Base-by-base conservation (phyloP, 2,329 filamentous ascomycete species). In the Aspergillus uvarum region DNA sequence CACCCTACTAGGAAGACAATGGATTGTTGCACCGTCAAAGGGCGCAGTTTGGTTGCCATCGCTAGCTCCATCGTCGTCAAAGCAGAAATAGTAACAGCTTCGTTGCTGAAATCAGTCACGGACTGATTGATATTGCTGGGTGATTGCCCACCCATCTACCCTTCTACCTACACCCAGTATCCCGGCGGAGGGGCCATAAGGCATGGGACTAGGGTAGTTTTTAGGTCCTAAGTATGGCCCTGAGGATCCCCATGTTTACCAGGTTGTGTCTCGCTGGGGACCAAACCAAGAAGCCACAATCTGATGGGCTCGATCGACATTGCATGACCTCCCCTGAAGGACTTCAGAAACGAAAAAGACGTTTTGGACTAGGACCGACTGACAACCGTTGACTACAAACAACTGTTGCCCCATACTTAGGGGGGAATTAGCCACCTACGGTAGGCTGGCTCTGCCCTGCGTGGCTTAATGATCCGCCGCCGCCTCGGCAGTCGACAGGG, bases 301-400 rank as follows among this genome's bases (percentile, higher is more conserved):
- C 56, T 54, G 48, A 58, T 59, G 67, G 67, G 32, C 67, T 71
- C 66, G 69, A 73, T 73, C 69, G 68, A 71, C 71, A 71, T 66
- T 72, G 70, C 70, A 72, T 70, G 66, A 65, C 65, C 65, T 64
- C 58, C 64, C 65, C 64, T 70, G 65, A 68, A 65, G 59, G 32
- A 61, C 38, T 32, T 54, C 24, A 35, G 32, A 16, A 35, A 12
- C 32, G 42, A 31, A 11, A 54, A 54, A 47, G 47, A 47, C 52
- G 42, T 47, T 54, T 24, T 54, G 52, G 10, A 47, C 38, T 47
- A 47, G 38, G 52, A 47, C 52, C 38, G 35, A 54, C 52, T 54
- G 50, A 52, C 50, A 42, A 16, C 11, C 32, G 11, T 12, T 35
- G 32, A 35, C 32, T 35, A 35, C 32, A 35, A 38, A 47, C 52